phyloP scores from a whole-genome alignment of 441 rosid genomes.

The Isatis lusitanica region DNA sequence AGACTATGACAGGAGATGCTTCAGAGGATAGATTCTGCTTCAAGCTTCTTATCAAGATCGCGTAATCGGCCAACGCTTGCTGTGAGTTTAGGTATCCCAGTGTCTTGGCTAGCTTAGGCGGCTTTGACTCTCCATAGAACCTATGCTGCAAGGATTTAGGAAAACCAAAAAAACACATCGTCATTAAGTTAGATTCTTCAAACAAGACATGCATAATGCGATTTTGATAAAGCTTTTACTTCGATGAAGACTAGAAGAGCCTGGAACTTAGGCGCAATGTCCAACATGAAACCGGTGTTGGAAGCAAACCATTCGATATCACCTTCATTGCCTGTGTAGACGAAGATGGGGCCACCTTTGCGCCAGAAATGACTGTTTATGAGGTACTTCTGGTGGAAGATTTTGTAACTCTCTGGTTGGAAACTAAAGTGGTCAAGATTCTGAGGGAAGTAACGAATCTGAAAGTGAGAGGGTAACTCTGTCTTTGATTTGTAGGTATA shows the following conservation, averaged over 20 bases:
- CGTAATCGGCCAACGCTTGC: conserved; percentile 77
- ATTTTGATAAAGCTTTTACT: conserved; percentile 36
- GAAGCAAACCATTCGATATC: conserved; percentile 83
- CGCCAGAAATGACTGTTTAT: conserved; percentile 55
- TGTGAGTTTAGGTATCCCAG: conserved; percentile 60
- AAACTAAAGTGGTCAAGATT: conserved; percentile 71
- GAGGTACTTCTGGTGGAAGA: conserved; percentile 71
- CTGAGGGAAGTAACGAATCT: conserved; percentile 65
- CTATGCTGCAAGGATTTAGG: conserved; percentile 50
- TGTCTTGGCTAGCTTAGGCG: conserved; percentile 57
- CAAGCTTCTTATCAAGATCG: conserved; percentile 59
- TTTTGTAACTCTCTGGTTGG: conserved; percentile 49
- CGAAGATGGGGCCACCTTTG: conserved; percentile 65
- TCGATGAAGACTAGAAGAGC: conserved; percentile 79
- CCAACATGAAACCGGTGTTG: conserved; percentile 75
- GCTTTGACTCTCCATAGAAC: conserved; percentile 65
- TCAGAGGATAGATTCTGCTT: conserved; percentile 69
- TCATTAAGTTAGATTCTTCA: not conserved
- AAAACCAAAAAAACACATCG: not conserved
- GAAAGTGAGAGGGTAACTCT: conserved; percentile 37
- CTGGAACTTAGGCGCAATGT: conserved; percentile 73
- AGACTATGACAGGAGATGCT: conserved; percentile 68
- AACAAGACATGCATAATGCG: not conserved
- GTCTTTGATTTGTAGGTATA: conserved; percentile 36
- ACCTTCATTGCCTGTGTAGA: conserved; percentile 82